These are phyloP conservation scores for Pythium sp. DNA, from an alignment of 352 stramenopile genomes.

Conservation along the genomic window DNA sequence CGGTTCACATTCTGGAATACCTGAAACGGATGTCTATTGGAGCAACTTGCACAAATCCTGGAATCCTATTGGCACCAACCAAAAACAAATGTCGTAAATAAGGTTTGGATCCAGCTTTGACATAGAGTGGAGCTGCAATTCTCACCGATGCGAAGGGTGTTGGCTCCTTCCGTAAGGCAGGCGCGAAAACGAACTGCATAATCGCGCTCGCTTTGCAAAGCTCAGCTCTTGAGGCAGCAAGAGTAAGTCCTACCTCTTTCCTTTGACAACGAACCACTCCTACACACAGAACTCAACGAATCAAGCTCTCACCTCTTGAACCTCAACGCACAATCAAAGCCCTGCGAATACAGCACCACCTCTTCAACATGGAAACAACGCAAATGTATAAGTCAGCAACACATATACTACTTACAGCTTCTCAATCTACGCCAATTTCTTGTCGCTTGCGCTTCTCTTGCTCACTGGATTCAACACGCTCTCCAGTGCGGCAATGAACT, in stretches of 20 bases:
- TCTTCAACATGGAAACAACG: background rate
- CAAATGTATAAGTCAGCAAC: background rate
- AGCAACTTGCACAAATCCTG: background rate
- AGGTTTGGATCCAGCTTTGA: background rate
- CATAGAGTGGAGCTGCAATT: background rate
- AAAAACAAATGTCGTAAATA: background rate
- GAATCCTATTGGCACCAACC: background rate
- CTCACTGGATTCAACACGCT: conserved; percentile 21
- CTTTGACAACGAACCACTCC: too few species aligned
- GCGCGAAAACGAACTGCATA: too few species aligned
- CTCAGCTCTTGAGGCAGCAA: too few species aligned
- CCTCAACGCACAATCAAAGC: too few species aligned
- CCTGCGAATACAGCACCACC: background rate
- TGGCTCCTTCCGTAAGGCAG: background rate
- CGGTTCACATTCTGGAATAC: background rate
- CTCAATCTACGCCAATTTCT: conserved; percentile 5
- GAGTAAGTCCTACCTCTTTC: too few species aligned
- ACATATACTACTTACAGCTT: background rate
- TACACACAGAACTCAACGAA: too few species aligned
- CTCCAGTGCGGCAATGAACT: conserved; percentile 57
- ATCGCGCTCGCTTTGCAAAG: too few species aligned
- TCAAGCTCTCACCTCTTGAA: background rate
- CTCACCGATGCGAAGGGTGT: background rate
- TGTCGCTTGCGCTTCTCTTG: background rate
- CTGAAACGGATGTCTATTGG: conserved; percentile 4